Base-by-base conservation (phyloP, 176 grass and related monocot genomes). In the Saccharum spontaneum region DNA sequence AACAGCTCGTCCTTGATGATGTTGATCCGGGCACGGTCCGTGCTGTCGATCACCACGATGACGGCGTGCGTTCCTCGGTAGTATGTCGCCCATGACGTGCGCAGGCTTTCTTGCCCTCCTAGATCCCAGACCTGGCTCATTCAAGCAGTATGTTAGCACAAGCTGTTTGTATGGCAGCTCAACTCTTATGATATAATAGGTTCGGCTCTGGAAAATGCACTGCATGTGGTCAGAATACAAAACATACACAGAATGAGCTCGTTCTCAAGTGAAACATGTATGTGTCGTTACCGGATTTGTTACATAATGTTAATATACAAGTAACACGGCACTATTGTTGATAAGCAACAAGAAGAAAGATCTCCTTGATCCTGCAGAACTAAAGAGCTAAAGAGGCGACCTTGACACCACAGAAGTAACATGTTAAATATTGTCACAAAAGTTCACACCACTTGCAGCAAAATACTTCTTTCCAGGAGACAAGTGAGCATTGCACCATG, bases 1-100 rank as follows among this genome's bases (percentile, higher is more conserved):
- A 97, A 97, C 22, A 98, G 83, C 84, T 98, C 96, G 2, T 98
- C 93, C 77, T 98, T 98, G 40, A 95, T 95, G 52, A 98, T 88
- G 82, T 80, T 78, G 84, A 98, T 98, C 59, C 96, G 89, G 34
- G 93, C 84, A 6, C 93, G 93, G 71, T 98, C 96, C 0, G 93
- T 98, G 79, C 93, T 95, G 84, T 98, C 96, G 1, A 98, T 98
- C 31, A 98, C 96, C 44, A 65, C 90, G 20, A 98, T 98, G 5
- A 95, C 88, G 15, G 96, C 96, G 3, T 98, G 96, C 11, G 96
- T 90, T 45, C 96, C 96, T 28, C 84, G 79, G 20, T 92, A 98
- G 59, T 95, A 98, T 65, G 96, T 98, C 0, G 93, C 88, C 96
- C 96, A 98, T 9, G 96, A 98, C 8, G 93, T 88, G 72, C 96